A percentile compares a stretch with the other conserved stretches of the same genome.
Conservation (phyloP, 352 stramenopile species). For the Phytophthora hybrid region DNA sequence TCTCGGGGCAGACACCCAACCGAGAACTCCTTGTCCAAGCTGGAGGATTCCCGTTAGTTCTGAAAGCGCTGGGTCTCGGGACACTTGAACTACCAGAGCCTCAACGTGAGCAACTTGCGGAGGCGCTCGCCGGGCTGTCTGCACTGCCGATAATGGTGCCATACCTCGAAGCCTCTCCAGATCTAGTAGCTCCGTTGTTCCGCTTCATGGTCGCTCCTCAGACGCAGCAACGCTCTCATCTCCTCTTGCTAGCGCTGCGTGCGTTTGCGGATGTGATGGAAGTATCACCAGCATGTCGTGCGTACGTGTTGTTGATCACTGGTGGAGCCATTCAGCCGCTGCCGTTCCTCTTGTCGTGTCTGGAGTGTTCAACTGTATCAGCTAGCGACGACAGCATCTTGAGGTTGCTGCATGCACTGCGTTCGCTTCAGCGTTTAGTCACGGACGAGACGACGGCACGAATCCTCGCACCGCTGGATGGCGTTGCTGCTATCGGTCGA, state of each 20-base stretch:
- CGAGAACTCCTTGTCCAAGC: slow-evolving; percentile 37
- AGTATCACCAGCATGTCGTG: slow-evolving; percentile 51
- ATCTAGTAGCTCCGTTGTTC: slow-evolving; percentile 66
- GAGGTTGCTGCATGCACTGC: slow-evolving; percentile 56
- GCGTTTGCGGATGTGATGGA: slow-evolving; percentile 67
- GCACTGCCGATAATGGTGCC: slow-evolving; percentile 22
- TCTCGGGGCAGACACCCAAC: slow-evolving; percentile 36
- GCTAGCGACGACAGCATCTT: slow-evolving; percentile 30
- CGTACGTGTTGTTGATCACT: slow-evolving; percentile 44
- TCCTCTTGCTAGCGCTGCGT: slow-evolving; percentile 54
- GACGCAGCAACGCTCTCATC: slow-evolving; percentile 27
- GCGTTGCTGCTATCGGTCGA: slow-evolving; percentile 46
- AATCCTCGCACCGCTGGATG: slow-evolving; percentile 35
- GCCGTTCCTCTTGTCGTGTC: slow-evolving; percentile 57
- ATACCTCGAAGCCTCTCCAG: slow-evolving; percentile 30
- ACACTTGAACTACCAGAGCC: slow-evolving; percentile 13
- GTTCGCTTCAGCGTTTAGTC: slow-evolving; percentile 61
- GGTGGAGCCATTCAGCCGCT: slow-evolving; percentile 37
- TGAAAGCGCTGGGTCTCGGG: slow-evolving; percentile 39
- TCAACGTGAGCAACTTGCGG: slow-evolving; percentile 33
- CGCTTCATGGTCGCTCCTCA: slow-evolving; percentile 60
- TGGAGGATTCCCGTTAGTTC: slow-evolving; percentile 51
- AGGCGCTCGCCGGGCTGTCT: slow-evolving; percentile 28
- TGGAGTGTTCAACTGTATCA: slow-evolving; percentile 38
- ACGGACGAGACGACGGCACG: slow-evolving; percentile 58